Evolutionary conservation across 345 rosid genomes (phyloP).

Genomic region (Populus deltoides): DNA sequence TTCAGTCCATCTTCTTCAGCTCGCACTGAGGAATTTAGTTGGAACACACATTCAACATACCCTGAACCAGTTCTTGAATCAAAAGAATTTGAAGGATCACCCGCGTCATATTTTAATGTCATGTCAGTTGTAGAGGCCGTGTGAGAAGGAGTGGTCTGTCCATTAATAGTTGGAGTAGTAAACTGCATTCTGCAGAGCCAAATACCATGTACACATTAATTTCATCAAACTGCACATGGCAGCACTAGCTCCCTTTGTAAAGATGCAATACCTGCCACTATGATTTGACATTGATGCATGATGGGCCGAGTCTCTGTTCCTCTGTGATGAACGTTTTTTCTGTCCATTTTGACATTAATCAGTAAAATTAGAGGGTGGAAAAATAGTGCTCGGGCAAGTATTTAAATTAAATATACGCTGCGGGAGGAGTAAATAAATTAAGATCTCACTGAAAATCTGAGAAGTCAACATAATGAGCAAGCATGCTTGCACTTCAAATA

Average conservation of each 20-base stretch:
- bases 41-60: conserved; percentile 46
- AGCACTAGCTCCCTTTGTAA: not conserved
- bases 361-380: not conserved
- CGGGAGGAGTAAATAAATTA: not conserved
- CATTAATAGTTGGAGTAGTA: conserved; percentile 44
- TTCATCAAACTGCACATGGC: conserved; percentile 8
- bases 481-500: not conserved
- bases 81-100: conserved; percentile 49
- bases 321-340: conserved; percentile 15
- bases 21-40: conserved; percentile 40
- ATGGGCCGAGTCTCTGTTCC: conserved; percentile 11
- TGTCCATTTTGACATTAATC: conserved; percentile 8
- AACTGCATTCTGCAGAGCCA: conserved; percentile 53
- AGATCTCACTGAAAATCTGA: not conserved
- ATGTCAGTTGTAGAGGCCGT: conserved; percentile 41
- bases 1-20: conserved; percentile 45
- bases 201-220: conserved; percentile 19
- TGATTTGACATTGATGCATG: conserved; percentile 16
- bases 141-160: conserved; percentile 33
- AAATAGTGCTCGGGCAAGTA: not conserved
- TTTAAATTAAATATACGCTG: not conserved
- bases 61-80: conserved; percentile 67
- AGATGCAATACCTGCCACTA: conserved; percentile 48
- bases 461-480: not conserved
- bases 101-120: conserved; percentile 48